phyloP scores from a whole-genome alignment of 208 protist genomes.

The Willaertia magna region DNA sequence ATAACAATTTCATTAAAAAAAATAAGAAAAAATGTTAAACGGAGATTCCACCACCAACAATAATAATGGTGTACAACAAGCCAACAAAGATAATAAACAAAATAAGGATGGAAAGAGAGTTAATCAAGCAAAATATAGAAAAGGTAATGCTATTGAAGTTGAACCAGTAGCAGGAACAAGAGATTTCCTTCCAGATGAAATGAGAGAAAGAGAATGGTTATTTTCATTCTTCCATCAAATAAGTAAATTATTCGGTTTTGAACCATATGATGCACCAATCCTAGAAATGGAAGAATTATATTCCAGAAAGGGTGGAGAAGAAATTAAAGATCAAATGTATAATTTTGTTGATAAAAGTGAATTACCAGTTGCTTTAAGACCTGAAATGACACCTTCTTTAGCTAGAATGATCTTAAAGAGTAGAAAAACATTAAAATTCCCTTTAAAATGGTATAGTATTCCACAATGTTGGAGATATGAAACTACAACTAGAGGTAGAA shows the following conservation, averaged over 20 bases:
- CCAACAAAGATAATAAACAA: not conserved
- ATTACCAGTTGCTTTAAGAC: slow-evolving; percentile 71
- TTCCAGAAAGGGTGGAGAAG: slow-evolving; percentile 81
- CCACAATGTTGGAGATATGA: slow-evolving; percentile 90
- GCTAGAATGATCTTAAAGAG: slow-evolving; percentile 69
- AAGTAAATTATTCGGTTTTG: slow-evolving; percentile 66
- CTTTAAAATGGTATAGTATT: slow-evolving; percentile 85
- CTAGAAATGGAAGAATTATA: slow-evolving; percentile 79
- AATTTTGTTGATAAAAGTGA: slow-evolving; percentile 83
- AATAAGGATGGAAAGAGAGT: not conserved
- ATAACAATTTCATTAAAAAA: too few relatives aligned
- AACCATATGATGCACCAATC: slow-evolving; percentile 88
- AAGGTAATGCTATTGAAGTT: slow-evolving; percentile 39
- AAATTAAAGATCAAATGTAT: slow-evolving; percentile 90
- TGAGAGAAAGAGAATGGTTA: slow-evolving; percentile 70
- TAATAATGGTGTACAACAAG: too few relatives aligned
- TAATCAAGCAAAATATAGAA: not conserved
- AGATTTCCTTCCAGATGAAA: slow-evolving; percentile 84
- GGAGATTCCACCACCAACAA: too few relatives aligned
- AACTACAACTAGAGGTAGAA: slow-evolving; percentile 74
- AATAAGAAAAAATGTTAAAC: too few relatives aligned
- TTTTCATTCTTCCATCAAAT: slow-evolving; percentile 69
- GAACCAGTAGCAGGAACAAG: slow-evolving; percentile 78
- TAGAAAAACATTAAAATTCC: slow-evolving; percentile 65
- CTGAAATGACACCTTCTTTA: slow-evolving; percentile 87